Evolutionary conservation across 2,329 filamentous ascomycete species (phyloP).

Genomic region (Dothideomycetes sp.): DNA sequence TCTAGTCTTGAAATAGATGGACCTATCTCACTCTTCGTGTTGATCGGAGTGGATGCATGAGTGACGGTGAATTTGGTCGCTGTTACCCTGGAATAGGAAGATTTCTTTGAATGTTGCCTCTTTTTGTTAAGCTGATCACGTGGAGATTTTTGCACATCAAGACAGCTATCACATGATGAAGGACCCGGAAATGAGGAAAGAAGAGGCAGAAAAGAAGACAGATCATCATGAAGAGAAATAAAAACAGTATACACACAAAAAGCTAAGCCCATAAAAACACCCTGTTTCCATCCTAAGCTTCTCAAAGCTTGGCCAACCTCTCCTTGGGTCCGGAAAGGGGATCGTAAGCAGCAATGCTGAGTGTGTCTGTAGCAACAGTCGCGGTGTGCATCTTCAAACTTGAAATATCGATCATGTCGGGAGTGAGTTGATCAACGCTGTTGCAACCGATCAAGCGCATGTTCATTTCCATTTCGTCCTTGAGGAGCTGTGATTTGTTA

Average conservation of each 20-base stretch:
- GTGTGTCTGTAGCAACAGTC: conserved; percentile 51
- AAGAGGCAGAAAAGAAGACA: neutral
- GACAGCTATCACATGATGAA: too few relatives aligned
- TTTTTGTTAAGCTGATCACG: neutral
- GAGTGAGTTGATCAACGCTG: conserved; percentile 66
- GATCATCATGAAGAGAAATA: neutral
- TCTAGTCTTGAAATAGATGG: too few relatives aligned
- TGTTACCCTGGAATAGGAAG: too few relatives aligned
- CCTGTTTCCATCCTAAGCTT: neutral
- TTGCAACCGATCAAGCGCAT: conserved; percentile 86
- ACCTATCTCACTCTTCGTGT: too few relatives aligned
- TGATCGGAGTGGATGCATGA: too few relatives aligned
- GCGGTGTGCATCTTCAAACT: conserved; percentile 56
- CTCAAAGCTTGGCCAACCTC: conserved; percentile 30
- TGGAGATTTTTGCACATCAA: neutral
- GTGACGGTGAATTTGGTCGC: too few relatives aligned
- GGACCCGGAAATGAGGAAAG: neutral
- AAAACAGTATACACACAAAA: conserved; percentile 1
- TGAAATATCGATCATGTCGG: conserved; percentile 68
- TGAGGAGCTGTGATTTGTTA: conserved; percentile 48
- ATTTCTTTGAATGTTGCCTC: neutral
- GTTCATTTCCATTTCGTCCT: conserved; percentile 98
- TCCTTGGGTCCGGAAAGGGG: conserved; percentile 37
- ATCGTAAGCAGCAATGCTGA: conserved; percentile 49
- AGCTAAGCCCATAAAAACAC: neutral